Evolutionary conservation across 2,329 filamentous ascomycete species (phyloP), one percentile per base, ranked within the genome.

Genomic region (Fusarium sp.): DNA sequence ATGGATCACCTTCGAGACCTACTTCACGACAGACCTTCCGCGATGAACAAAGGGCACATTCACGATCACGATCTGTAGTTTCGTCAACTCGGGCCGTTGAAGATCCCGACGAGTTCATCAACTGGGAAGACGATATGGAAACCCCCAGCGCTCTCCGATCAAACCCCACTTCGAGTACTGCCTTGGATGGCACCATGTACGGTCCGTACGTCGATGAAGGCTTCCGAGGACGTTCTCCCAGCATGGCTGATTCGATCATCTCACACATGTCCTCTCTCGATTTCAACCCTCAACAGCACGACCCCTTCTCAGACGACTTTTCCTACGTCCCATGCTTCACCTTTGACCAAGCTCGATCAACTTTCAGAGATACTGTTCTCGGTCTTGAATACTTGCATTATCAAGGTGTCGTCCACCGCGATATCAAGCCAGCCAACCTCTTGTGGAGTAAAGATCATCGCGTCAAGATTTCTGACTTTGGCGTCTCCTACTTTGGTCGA

Each of bases 401-500:
- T 77, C 92, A 95, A 80, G 93, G 93, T 22, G 93, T 96, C 50
- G 93, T 95, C 32, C 93, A 96, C 78, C 90, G 93, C 56, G 93
- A 96, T 79, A 95, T 96, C 82, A 96, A 95, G 80, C 93, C 93
- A 3, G 95, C 96, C 42, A 98, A 98, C 80, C 87, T 99, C 12
- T 87, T 99, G 12, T 95, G 96, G 86, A 97, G 94, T 57, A 91
- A 86, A 77, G 92, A 95, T 73, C 91, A 95, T 76, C 91, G 92
- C 20, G 94, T 98, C 79, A 99, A 99, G 86, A 99, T 99, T 69
- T 98, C 96, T 10, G 96, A 99, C 80, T 99, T 99, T 84, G 96
- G 96, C 38, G 96, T 99, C 4, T 99, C 96, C 3, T 99, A 98
- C 82, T 94, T 99, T 72, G 96, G 96, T 35, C 91, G 94, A 57